phyloP scores from a whole-genome alignment of 2,329 filamentous ascomycete genomes.

The Colletotrichum incanum region DNA sequence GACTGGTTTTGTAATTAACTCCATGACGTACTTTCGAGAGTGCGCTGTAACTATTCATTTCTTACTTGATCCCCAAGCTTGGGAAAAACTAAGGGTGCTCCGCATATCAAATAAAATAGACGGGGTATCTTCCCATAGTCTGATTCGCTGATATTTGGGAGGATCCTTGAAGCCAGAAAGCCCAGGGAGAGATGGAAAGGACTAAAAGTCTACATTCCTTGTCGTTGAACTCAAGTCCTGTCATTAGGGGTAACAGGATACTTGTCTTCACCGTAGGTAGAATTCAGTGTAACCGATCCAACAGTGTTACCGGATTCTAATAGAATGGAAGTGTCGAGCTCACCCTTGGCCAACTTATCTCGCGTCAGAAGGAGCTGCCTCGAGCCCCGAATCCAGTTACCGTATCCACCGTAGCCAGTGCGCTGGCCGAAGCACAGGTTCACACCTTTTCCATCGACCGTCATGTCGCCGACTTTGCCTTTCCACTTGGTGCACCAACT shows the following conservation, averaged over 20 bases:
- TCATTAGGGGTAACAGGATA: constrained; percentile 64
- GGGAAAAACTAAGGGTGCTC: too few species aligned
- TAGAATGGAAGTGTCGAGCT: constrained; percentile 73
- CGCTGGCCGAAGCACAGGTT: constrained; percentile 75
- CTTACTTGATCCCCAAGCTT: too few species aligned
- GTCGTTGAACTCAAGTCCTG: constrained; percentile 46
- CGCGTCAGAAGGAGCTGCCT: constrained; percentile 68
- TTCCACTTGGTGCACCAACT: constrained; percentile 72
- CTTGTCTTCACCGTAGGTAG: constrained; percentile 70
- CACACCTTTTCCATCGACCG: constrained; percentile 60
- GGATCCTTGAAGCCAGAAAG: not conserved
- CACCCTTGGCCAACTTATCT: constrained; percentile 54
- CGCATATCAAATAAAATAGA: not conserved
- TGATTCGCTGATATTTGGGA: not conserved
- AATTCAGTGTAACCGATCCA: constrained; percentile 69
- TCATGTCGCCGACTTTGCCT: constrained; percentile 53
- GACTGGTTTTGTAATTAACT: not conserved
- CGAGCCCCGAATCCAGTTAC: constrained; percentile 73
- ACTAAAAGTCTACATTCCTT: too few species aligned
- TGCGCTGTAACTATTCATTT: too few species aligned
- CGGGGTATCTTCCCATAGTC: not conserved
- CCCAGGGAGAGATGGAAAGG: not conserved
- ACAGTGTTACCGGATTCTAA: constrained; percentile 70
- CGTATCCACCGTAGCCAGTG: constrained; percentile 80
- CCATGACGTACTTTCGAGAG: not conserved